Conservation (phyloP, 345 rosid genomes). For the Rhizophora apiculata region DNA sequence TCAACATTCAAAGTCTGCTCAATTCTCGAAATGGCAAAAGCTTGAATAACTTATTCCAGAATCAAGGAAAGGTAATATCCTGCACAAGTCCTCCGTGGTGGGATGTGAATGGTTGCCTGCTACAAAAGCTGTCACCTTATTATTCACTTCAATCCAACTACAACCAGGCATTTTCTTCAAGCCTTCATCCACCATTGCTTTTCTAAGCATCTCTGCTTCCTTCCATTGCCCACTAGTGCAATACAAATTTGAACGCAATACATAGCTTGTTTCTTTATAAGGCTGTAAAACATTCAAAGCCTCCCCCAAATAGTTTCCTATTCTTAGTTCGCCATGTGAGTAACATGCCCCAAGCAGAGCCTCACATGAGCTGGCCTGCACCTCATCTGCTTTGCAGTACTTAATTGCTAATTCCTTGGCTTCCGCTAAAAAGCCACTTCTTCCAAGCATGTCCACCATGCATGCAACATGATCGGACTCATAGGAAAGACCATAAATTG, state of each 20-base stretch:
- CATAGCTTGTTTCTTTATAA: constrained; percentile 57
- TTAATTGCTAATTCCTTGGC: constrained; percentile 45
- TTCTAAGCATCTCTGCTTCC: constrained; percentile 71
- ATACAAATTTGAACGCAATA: constrained; percentile 66
- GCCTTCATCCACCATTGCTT: constrained; percentile 58
- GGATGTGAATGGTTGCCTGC: constrained; percentile 44
- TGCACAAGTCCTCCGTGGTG: constrained; percentile 30
- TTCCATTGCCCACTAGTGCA: constrained; percentile 60
- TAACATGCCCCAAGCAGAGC: constrained; percentile 67
- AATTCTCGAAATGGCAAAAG: constrained; percentile 11
- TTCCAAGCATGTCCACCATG: constrained; percentile 80
- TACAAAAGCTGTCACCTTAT: constrained; percentile 43
- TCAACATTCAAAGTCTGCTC: neutral
- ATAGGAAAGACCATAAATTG: constrained; percentile 39
- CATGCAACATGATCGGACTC: constrained; percentile 64
- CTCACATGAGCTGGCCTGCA: constrained; percentile 36
- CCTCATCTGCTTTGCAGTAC: constrained; percentile 12
- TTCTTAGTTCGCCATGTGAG: constrained; percentile 35
- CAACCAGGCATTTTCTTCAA: constrained; percentile 69
- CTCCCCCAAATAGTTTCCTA: constrained; percentile 44
- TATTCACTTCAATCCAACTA: constrained; percentile 75
- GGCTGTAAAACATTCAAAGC: constrained; percentile 37
- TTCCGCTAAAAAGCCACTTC: constrained; percentile 56
- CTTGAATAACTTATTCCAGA: constrained; percentile 45
- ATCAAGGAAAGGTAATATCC: constrained; percentile 36